Evolutionary conservation across 2,329 filamentous ascomycete species (phyloP), one percentile per base, ranked within the genome.

Genomic region (Colletotrichum higginsianum): DNA sequence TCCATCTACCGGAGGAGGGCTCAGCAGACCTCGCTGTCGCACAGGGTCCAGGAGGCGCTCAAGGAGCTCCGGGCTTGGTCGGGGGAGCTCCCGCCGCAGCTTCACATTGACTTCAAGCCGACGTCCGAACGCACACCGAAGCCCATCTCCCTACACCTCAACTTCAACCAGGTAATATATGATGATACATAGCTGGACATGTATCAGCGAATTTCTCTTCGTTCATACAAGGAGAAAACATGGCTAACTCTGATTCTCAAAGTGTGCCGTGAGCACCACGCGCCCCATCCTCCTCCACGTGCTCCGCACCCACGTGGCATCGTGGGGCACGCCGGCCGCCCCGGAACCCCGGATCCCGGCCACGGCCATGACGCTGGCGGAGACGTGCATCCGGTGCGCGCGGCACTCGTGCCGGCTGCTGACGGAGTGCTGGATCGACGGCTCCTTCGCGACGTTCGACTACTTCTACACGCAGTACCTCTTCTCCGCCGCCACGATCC

Each of bases 391-490:
- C 0, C 80, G 82, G 18, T 85, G 84, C 35, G 84, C 85, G 0
- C 80, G 83, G 0, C 83, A 86, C 44, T 86, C 85, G 0, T 81
- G 81, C 55, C 79, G 79, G 0, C 76, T 86, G 0, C 76, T 87
- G 0, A 83, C 81, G 3, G 80, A 84, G 7, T 80, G 80, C 15
- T 87, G 85, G 85, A 82, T 86, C 2, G 81, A 84, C 42, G 85
- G 85, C 0, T 82, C 84, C 0, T 85, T 86, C 65, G 77, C 81
- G 0, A 85, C 81, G 0, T 85, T 86, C 56, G 85, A 86, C 69
- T 86, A 85, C 75, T 84, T 84, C 57, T 80, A 83, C 75, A 82
- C 82, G 0, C 84, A 86, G 57, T 86, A 85, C 50, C 81, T 87
- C 35, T 87, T 87, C 75, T 84, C 85, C 0, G 80, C 84, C 0